Base-by-base conservation (phyloP, 2,329 filamentous ascomycete species). In the Colletotrichum caudatum region DNA sequence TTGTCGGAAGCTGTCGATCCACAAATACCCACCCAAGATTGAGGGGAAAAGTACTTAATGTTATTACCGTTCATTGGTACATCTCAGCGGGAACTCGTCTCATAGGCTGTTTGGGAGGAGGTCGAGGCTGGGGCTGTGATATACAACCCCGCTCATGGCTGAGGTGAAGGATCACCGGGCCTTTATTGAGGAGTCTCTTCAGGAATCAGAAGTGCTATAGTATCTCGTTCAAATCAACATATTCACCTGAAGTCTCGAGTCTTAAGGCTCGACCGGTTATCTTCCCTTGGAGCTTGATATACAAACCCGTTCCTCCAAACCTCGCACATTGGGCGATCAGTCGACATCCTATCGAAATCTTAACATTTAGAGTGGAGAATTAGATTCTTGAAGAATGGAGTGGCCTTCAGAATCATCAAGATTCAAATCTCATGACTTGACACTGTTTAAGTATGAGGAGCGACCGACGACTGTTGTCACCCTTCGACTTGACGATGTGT, bases 311-410 rank as follows among this genome's bases (percentile, higher is more conserved):
- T 6, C 18, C 20, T n/a, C 41, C 20, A 4, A 7, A 4, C 41
- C 20, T n/a, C 20, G 11, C 20, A n/a, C 18, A 4, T 46, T 46
- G 7, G 20, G 18, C 20, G 18, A 46, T 46, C 3, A 46, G 8
- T n/a, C 44, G 2, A 46, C 20, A 4, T 20, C 1, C 18, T 18
- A 20, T 9, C 3, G 18, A 18, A 46, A n/a, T 20, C 18, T 8
- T 1, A 46, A 46, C 1, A 2, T 46, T 46, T 4, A 0, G 7
- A 11, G 2, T n/a, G 6, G 3, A 2, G 11, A 4, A 5, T 11
- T n/a, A 0, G n/a, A 9, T 9, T 5, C 20, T 9, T 0, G 6
- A 20, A 33, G 4, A 5, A 54, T 54, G 51, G 51, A 54, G 51
- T 54, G 51, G 51, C 51, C 51, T 1, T 54, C 51, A 16, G 33